Percentiles rank a stretch among this genome's conserved stretches.
phyloP scores from a whole-genome alignment of 305 asterid genomes.

The Lippia alba region DNA sequence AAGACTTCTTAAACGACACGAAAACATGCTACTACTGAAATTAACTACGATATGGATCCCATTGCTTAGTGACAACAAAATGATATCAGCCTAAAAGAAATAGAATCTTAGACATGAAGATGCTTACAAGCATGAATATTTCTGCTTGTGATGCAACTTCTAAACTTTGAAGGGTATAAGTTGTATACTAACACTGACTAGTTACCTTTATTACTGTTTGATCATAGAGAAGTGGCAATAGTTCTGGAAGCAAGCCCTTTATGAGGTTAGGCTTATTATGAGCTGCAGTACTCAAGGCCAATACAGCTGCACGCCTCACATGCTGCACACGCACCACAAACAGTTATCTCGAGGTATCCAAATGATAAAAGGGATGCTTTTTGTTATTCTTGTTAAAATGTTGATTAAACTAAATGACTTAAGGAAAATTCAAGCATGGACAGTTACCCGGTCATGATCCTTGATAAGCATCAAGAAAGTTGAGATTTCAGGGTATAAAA shows the following conservation, averaged over 20 bases:
- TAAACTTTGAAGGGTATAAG: slow-evolving; percentile 3
- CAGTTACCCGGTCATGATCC: slow-evolving; percentile 87
- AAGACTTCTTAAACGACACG: not conserved
- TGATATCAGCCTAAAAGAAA: slow-evolving; percentile 1
- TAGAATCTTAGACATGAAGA: slow-evolving; percentile 1
- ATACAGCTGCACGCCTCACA: slow-evolving; percentile 98
- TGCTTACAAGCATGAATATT: not conserved
- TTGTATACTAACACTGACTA: slow-evolving; percentile 1
- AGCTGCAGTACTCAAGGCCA: slow-evolving; percentile 98
- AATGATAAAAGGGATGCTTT: slow-evolving; percentile 10
- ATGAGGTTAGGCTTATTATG: slow-evolving; percentile 96
- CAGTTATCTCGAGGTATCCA: slow-evolving; percentile 19
- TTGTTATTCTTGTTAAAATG: slow-evolving; percentile 10
- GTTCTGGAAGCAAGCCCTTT: slow-evolving; percentile 84
- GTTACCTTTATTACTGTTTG: slow-evolving; percentile 93
- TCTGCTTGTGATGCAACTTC: slow-evolving; percentile 1
- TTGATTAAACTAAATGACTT: not conserved
- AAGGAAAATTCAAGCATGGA: slow-evolving; percentile 19
- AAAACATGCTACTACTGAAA: not conserved
- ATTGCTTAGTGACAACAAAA: not conserved
- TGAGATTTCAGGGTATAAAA: slow-evolving; percentile 84
- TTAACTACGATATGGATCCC: not conserved
- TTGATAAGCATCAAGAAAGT: slow-evolving; percentile 94
- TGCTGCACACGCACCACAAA: slow-evolving; percentile 68
- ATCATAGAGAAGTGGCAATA: slow-evolving; percentile 93